These are phyloP conservation scores for Candida verbasci DNA, from an alignment of 805 yeast species.

Conservation along the genomic window DNA sequence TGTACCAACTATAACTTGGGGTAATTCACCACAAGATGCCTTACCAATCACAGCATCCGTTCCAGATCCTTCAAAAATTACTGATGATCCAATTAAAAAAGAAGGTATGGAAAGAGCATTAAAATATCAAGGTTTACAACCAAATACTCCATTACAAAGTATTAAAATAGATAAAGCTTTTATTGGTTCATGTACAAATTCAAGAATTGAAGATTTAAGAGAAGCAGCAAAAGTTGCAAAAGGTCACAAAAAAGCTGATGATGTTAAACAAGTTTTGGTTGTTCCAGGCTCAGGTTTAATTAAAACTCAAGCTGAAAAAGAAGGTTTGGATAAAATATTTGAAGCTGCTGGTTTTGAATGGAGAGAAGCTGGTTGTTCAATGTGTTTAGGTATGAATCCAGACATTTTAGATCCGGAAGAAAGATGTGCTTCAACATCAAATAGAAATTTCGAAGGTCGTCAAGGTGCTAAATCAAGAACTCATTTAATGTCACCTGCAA, in stretches of 20 bases:
- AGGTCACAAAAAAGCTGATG: slow-evolving; percentile 82
- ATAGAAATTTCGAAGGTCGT: slow-evolving; percentile 98
- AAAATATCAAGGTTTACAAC: slow-evolving; percentile 82
- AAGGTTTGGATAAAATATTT: slow-evolving; percentile 90
- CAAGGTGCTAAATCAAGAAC: slow-evolving; percentile 97
- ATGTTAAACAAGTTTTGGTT: slow-evolving; percentile 77
- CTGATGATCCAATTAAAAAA: slow-evolving; percentile 73
- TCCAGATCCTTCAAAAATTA: slow-evolving; percentile 78
- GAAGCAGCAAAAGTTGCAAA: slow-evolving; percentile 91
- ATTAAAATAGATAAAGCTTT: slow-evolving; percentile 87
- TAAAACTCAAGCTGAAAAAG: slow-evolving; percentile 88
- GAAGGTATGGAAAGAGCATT: slow-evolving; percentile 90
- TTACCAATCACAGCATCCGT: slow-evolving; percentile 86
- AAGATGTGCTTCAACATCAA: slow-evolving; percentile 98
- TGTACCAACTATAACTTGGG: slow-evolving; percentile 98
- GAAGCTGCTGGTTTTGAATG: slow-evolving; percentile 93
- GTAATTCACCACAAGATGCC: slow-evolving; percentile 99
- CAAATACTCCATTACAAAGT: slow-evolving; percentile 76
- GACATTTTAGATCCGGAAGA: slow-evolving; percentile 93
- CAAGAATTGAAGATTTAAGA: slow-evolving; percentile 94
- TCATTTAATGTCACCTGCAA: slow-evolving; percentile 96
- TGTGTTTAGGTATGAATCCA: slow-evolving; percentile 99
- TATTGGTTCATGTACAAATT: slow-evolving; percentile 97
- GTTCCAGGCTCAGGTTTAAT: slow-evolving; percentile 98
- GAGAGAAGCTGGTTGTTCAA: slow-evolving; percentile 99